Percentiles rank a stretch among this genome's conserved stretches.
Evolutionary conservation across 2,329 filamentous ascomycete genomes (phyloP).

Genomic region (Trichoderma sp.): DNA sequence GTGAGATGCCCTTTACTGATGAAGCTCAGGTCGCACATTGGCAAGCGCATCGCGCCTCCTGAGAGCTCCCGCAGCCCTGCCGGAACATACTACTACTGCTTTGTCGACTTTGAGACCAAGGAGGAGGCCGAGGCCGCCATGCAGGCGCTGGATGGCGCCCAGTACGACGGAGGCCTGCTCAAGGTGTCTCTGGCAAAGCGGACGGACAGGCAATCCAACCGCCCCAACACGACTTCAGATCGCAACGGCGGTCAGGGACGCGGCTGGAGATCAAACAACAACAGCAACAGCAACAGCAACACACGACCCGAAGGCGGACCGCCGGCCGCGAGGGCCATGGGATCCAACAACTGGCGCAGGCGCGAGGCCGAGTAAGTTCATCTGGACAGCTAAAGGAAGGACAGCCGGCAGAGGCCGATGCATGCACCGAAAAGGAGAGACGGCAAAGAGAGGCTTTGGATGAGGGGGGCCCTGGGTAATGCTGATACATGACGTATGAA

Average conservation of each 20-base stretch:
- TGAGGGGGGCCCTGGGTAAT: background rate
- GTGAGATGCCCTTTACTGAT: background rate
- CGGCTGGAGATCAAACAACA: slow-evolving; percentile 14
- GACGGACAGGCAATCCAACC: slow-evolving; percentile 19
- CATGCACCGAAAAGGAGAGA: slow-evolving; percentile 1
- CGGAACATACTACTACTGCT: slow-evolving; percentile 65
- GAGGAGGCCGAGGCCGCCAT: slow-evolving; percentile 58
- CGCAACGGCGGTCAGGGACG: slow-evolving; percentile 19
- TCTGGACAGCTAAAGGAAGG: background rate
- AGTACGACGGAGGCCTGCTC: slow-evolving; percentile 33
- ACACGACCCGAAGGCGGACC: slow-evolving; percentile 3
- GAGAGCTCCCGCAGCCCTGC: slow-evolving; percentile 54
- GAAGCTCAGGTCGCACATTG: slow-evolving; percentile 38
- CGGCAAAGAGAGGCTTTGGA: background rate
- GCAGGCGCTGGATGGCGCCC: slow-evolving; percentile 34
- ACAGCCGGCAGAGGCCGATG: background rate
- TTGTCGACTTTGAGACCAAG: slow-evolving; percentile 61
- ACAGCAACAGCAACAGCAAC: background rate
- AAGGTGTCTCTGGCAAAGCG: slow-evolving; percentile 30
- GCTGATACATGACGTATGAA: slow-evolving; percentile 17
- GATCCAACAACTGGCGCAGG: slow-evolving; percentile 27
- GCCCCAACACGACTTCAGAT: slow-evolving; percentile 1
- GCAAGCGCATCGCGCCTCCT: slow-evolving; percentile 61
- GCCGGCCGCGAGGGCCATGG: slow-evolving; percentile 25
- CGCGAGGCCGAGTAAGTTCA: background rate